Evolutionary conservation across 73 alveolate species (phyloP).

Genomic region (Paramecium octaurelia): DNA sequence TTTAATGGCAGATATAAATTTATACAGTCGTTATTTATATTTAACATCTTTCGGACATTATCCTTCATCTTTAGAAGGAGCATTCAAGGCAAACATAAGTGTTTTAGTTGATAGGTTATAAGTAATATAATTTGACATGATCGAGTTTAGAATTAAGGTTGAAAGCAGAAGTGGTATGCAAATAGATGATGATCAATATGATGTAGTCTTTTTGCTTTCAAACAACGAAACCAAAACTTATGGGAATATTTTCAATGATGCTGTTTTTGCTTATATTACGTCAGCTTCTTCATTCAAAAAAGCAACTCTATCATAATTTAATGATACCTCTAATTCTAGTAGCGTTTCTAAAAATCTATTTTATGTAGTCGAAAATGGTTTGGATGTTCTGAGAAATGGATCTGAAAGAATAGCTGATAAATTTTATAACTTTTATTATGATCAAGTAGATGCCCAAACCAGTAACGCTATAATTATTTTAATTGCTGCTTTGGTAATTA

Average conservation of each 20-base stretch:
- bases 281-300: constrained; percentile 47
- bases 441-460: background rate
- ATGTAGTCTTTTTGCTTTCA: background rate
- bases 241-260: constrained; percentile 38
- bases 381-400: constrained; percentile 49
- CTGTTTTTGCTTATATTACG: constrained; percentile 53
- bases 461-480: constrained; percentile 10
- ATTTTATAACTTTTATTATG: constrained; percentile 46
- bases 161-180: background rate
- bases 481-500: constrained; percentile 33
- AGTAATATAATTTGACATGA: constrained; percentile 7
- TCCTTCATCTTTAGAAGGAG: background rate
- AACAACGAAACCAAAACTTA: constrained; percentile 37
- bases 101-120: background rate
- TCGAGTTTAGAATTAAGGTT: background rate
- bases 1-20: constrained; percentile 58
- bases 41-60: background rate
- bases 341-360: constrained; percentile 48
- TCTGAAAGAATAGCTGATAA: constrained; percentile 48
- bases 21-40: background rate
- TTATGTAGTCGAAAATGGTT: constrained; percentile 53
- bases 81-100: constrained; percentile 16
- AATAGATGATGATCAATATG: background rate
- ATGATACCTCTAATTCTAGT: constrained; percentile 46
- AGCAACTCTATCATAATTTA: constrained; percentile 23